Base-by-base conservation (phyloP, 148 eudicot species). In the Polygonum maritimum region DNA sequence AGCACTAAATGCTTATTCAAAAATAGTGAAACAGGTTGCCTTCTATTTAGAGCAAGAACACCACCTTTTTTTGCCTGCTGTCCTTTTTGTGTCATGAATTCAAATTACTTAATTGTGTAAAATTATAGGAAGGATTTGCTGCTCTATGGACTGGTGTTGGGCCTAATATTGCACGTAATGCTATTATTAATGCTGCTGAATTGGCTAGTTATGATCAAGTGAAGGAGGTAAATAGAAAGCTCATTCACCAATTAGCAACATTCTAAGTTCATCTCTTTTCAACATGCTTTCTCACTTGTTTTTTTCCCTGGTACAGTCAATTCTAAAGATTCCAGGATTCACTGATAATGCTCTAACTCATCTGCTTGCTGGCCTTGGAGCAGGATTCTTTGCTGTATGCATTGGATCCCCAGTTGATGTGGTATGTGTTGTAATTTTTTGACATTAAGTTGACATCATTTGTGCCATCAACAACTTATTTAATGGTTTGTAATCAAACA, bases 381-480 rank as follows among this genome's bases (percentile, higher is more conserved):
- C 99, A 31, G 99, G 99, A 13, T 92, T 92, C 75, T 80, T 95
- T 78, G 99, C 99, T 82, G 97, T 95, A 76, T 95, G 97, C 85
- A 87, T 95, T 74, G 99, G 99, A 74, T 95, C 99, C 72, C 99
- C 99, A 21, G 94, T 95, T 86, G 99, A 95, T 76, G 99, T 95
- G 91, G 99, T 92, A 78, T 75, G 83, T 82, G 33, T 41, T 70
- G 72, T 39, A 33, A 39, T 14, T 12, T 14, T 12, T 38, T 41
- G 69, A 21, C 13, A 21, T 45, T 55, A 47, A 52, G 35, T 21
- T 71, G 44, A 45, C 31, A 4, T 49, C 60, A 35, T 16, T 62
- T 45, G 60, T 69, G 39, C 71, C 48, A 48, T 10, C 16, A 31
- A 72, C 7, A 49, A 26, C 60, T 13, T 1, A 41, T 47, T 58